Base-by-base conservation (phyloP, 2,329 filamentous ascomycete species). In the Nemania sp. region DNA sequence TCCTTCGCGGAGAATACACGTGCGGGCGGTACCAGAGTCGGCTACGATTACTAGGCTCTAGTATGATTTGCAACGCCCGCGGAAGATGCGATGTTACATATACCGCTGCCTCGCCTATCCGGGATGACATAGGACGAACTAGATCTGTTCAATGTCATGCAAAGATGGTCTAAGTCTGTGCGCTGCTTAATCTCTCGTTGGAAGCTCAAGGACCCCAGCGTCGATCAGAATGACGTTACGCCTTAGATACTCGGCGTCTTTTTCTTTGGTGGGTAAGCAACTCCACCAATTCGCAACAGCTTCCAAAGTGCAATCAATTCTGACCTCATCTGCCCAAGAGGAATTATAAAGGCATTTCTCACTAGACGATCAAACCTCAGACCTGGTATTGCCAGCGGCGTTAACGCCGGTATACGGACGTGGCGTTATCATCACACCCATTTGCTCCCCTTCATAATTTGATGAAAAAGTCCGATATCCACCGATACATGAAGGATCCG, bases 151-250 rank as follows among this genome's bases (percentile, higher is more conserved):
- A 60, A 54, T 49, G 24, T 45, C 46, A 57, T 54, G 54, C 54
- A 48, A 51, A 19, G 37, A 31, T 42, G 17, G 45, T 59, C 61
- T 22, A 54, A 59, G 47, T 37, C 59, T 49, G 58, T 47, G 45
- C 43, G 42, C 37, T 45, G 45, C 45, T 43, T 39, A 49, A 41
- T 49, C 23, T 33, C 56, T 49, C 14, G 34, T 40, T 37, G 36
- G 37, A 41, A 45, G 28, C 20, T 36, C 40, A 46, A 37, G n/a
- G n/a, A 42, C 41, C 52, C 49, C 39, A 39, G 47, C 20, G 64
- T 54, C 60, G 64, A 67, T 66, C 59, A 67, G 49, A 54, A 61
- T 61, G 65, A 67, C 64, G 61, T 57, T 60, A 51, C 44, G 49
- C 22, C 26, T 39, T 41, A 58, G 45, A 54, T 60, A 61, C 61